phyloP scores from a whole-genome alignment of 169 alveolate genomes.

The Plasmodium knowlesi region DNA sequence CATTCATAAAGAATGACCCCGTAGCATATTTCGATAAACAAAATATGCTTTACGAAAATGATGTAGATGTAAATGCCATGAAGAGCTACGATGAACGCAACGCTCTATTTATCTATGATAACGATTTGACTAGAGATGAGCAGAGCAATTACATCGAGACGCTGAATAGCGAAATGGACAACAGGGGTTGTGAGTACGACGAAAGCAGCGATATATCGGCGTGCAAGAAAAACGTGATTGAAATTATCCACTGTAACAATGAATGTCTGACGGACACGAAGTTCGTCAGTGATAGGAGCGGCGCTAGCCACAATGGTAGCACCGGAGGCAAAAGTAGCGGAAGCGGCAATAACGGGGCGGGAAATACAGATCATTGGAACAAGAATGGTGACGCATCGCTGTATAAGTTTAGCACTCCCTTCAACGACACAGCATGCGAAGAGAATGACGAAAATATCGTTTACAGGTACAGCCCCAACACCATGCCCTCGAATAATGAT shows the following conservation, averaged over 20 bases:
- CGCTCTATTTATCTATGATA: not conserved
- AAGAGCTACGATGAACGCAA: slow-evolving; percentile 11
- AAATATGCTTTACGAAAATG: slow-evolving; percentile 18
- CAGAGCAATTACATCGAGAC: slow-evolving; percentile 13
- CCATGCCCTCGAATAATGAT: slow-evolving; percentile 4
- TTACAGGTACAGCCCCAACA: slow-evolving; percentile 18
- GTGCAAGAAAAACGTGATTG: slow-evolving; percentile 22
- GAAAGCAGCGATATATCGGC: not conserved
- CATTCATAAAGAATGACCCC: slow-evolving; percentile 14
- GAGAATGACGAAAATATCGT: slow-evolving; percentile 21
- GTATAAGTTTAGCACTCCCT: slow-evolving; percentile 14
- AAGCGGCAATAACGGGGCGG: not conserved
- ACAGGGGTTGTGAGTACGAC: not conserved
- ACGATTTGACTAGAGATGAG: slow-evolving; percentile 14
- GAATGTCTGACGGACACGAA: slow-evolving; percentile 15
- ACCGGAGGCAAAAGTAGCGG: not conserved
- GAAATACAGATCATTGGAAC: not conserved
- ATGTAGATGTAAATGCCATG: slow-evolving; percentile 7
- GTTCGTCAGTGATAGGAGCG: not conserved
- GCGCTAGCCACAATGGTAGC: not conserved
- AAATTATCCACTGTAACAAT: slow-evolving; percentile 10
- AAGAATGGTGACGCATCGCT: slow-evolving; percentile 19
- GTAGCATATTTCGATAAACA: slow-evolving; percentile 2
- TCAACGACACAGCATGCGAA: slow-evolving; percentile 1
- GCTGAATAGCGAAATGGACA: slow-evolving; percentile 26